Evolutionary conservation across 2,329 filamentous ascomycete species (phyloP).

Genomic region (Xylaria sp.): DNA sequence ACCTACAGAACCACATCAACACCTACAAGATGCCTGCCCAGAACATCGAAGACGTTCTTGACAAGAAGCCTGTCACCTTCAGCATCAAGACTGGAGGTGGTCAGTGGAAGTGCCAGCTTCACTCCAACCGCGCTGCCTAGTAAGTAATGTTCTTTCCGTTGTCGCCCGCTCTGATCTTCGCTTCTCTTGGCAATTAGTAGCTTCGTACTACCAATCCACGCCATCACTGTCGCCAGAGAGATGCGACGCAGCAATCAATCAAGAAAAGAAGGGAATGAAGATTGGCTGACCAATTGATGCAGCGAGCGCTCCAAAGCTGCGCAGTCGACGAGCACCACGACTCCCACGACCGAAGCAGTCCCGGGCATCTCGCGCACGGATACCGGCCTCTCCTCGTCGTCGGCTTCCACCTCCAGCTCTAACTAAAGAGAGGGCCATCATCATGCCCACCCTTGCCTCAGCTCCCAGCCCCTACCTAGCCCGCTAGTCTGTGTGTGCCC

Average conservation of each 20-base stretch:
- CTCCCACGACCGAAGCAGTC: conserved; percentile 4
- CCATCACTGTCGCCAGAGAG: neutral
- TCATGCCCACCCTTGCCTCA: neutral
- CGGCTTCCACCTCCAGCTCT: conserved; percentile 18
- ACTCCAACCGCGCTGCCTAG: conserved; percentile 31
- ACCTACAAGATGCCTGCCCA: conserved; percentile 28
- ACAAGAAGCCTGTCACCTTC: conserved; percentile 30
- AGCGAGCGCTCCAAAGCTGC: conserved; percentile 22
- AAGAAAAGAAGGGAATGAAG: neutral
- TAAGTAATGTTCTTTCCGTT: conserved; percentile 18
- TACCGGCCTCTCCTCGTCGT: conserved; percentile 27
- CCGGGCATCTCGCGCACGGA: conserved; percentile 27
- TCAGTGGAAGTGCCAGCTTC: conserved; percentile 31
- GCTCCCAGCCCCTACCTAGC: neutral
- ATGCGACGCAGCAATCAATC: neutral
- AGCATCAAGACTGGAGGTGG: conserved; percentile 30
- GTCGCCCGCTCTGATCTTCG: neutral
- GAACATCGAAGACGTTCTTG: conserved; percentile 27
- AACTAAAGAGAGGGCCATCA: conserved; percentile 14
- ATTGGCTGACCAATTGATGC: conserved; percentile 16
- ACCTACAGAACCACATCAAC: neutral
- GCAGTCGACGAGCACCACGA: neutral
- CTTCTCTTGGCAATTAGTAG: neutral
- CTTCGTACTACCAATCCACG: neutral
- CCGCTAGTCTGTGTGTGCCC: too few relatives aligned